A percentile compares a stretch with the other conserved stretches of the same genome.
These are phyloP conservation scores for Plasmopara viticola DNA, from an alignment of 352 stramenopile genomes.

Conservation along the genomic window DNA sequence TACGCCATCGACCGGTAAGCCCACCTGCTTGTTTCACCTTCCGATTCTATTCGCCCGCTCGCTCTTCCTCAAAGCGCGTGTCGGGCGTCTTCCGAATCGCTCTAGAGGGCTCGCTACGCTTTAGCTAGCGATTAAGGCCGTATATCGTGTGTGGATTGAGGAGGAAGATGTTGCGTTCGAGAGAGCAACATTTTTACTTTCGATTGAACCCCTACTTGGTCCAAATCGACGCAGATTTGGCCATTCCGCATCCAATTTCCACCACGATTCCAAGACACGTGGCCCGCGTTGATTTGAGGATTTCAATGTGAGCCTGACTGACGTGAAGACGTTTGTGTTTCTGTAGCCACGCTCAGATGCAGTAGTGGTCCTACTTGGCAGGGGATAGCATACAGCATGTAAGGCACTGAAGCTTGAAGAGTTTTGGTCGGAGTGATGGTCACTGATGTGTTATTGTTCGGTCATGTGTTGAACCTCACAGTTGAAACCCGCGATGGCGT, in stretches of 20 bases:
- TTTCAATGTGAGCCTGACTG: constrained; percentile 6
- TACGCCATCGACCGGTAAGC: constrained; percentile 32
- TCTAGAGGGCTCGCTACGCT: constrained; percentile 10
- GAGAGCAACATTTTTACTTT: constrained; percentile 13
- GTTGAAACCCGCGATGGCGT: constrained; percentile 49
- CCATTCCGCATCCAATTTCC: constrained; percentile 18
- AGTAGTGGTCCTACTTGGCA: constrained; percentile 19
- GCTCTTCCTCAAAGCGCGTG: constrained; percentile 20
- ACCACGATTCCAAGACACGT: constrained; percentile 9
- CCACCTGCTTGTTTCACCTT: neutral
- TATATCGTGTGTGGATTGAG: constrained; percentile 12
- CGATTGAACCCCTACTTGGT: constrained; percentile 8
- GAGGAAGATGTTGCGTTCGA: constrained; percentile 10
- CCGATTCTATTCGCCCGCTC: constrained; percentile 9
- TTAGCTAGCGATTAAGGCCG: constrained; percentile 10
- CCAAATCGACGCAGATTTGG: constrained; percentile 20
- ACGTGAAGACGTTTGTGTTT: constrained; percentile 13
- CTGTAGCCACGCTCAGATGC: constrained; percentile 22
- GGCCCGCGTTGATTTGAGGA: constrained; percentile 5
- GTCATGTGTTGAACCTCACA: constrained; percentile 22
- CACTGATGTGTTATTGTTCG: constrained; percentile 15
- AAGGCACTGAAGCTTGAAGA: constrained; percentile 1
- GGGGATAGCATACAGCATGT: constrained; percentile 22
- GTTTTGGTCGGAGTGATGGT: constrained; percentile 14
- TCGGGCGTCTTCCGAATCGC: constrained; percentile 13